phyloP scores from a whole-genome alignment of 1,139 yeast species.

The Casaregolazyma lundiana region DNA sequence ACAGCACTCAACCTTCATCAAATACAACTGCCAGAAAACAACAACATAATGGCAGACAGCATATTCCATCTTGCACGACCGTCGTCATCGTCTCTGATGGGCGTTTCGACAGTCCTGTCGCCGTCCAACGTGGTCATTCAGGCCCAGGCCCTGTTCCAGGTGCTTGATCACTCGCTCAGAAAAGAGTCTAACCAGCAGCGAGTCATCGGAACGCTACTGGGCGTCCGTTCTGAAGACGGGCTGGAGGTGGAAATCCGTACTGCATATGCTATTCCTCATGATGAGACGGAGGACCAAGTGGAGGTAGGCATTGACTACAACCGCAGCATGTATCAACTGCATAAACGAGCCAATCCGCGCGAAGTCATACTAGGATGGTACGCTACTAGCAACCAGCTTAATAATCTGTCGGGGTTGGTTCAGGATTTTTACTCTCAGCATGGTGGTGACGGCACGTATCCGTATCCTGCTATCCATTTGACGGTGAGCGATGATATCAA shows the following conservation, averaged over 20 bases:
- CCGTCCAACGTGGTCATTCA: constrained; percentile 34
- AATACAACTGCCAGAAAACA: neutral
- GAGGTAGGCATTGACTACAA: constrained; percentile 76
- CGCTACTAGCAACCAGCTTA: constrained; percentile 63
- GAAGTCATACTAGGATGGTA: constrained; percentile 86
- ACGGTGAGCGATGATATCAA: constrained; percentile 43
- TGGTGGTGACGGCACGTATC: constrained; percentile 56
- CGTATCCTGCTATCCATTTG: constrained; percentile 75
- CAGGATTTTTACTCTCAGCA: constrained; percentile 74
- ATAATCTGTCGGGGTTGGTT: constrained; percentile 72
- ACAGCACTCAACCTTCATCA: constrained; percentile 2
- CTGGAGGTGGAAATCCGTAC: constrained; percentile 66
- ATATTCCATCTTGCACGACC: constrained; percentile 29
- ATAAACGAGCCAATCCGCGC: constrained; percentile 76
- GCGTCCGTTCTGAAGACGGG: constrained; percentile 85
- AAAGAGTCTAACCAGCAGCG: constrained; percentile 47
- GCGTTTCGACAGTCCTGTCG: constrained; percentile 26
- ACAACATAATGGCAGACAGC: constrained; percentile 25
- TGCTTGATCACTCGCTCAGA: constrained; percentile 55
- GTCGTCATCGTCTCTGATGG: constrained; percentile 24
- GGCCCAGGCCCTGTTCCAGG: constrained; percentile 70
- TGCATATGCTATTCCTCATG: constrained; percentile 80
- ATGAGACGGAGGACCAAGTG: constrained; percentile 69
- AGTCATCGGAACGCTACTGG: constrained; percentile 78
- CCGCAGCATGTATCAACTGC: constrained; percentile 64